These are phyloP conservation scores for Tieghemostelium lacteum DNA, from an alignment of 78 protist genomes.

Conservation along the genomic window DNA sequence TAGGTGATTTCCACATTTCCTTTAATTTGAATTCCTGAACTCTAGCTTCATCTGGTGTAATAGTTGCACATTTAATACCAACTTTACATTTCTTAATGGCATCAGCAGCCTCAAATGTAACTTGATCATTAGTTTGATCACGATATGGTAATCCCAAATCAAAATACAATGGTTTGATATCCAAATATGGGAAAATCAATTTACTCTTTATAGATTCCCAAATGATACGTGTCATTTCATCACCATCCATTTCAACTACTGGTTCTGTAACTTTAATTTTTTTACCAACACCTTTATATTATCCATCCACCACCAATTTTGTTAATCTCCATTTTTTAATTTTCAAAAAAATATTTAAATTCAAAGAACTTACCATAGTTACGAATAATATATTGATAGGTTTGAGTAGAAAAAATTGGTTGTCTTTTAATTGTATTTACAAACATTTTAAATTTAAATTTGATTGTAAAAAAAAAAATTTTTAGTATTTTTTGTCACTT, in stretches of 20 bases:
- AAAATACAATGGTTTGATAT: conserved; percentile 63
- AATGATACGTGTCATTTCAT: conserved; percentile 85
- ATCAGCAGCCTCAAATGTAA: conserved; percentile 94
- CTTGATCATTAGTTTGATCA: conserved; percentile 87
- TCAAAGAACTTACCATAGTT: no score
- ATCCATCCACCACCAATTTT: no score
- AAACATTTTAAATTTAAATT: no score
- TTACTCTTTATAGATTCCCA: conserved; percentile 89
- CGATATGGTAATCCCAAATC: conserved; percentile 89
- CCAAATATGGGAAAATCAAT: conserved; percentile 34
- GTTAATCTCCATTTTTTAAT: no score
- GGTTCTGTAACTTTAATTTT: conserved; percentile 37
- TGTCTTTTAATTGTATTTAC: no score
- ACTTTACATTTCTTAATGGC: conserved; percentile 90
- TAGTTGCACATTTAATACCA: conserved; percentile 98
- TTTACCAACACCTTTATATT: no score
- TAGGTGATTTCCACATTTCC: conserved; percentile 96
- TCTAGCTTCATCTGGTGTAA: conserved; percentile 96
- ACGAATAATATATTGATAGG: no score
- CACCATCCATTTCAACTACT: conserved; percentile 93
- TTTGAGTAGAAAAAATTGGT: no score
- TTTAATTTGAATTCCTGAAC: conserved; percentile 88
- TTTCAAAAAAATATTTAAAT: no score
- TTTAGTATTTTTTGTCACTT: no score
- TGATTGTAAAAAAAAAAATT: no score